These are phyloP conservation scores for Candida sp. DNA, from an alignment of 1,139 yeast species.

Conservation along the genomic window DNA sequence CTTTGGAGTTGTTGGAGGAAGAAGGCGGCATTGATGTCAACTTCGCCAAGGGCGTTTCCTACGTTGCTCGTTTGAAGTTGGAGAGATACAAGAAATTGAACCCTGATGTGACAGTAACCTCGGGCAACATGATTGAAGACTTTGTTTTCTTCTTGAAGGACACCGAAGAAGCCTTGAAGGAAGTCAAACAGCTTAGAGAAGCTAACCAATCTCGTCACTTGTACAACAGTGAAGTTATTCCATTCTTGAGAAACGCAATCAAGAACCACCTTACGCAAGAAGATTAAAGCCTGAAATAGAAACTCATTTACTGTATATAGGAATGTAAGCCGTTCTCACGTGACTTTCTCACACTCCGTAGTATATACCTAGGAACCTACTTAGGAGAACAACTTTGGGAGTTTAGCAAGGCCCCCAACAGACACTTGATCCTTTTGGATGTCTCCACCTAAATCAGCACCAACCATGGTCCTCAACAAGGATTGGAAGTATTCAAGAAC, in stretches of 20 bases:
- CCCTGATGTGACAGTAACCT: conserved; percentile 17
- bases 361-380: neutral
- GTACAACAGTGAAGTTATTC: conserved; percentile 46
- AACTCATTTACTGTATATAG: conserved; percentile 3
- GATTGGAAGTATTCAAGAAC: too few relatives aligned
- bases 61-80: conserved; percentile 69
- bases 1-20: conserved; percentile 36
- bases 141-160: conserved; percentile 48
- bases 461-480: too few relatives aligned
- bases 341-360: too few relatives aligned
- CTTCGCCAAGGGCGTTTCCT: conserved; percentile 70
- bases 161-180: conserved; percentile 56
- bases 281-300: conserved; percentile 4
- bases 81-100: conserved; percentile 29
- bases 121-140: conserved; percentile 31
- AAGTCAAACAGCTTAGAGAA: conserved; percentile 49
- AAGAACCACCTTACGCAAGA: conserved; percentile 20
- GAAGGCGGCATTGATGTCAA: conserved; percentile 55
- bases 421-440: neutral
- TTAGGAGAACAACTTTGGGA: neutral
- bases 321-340: too few relatives aligned
- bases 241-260: conserved; percentile 42
- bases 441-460: too few relatives aligned
- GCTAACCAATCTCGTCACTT: conserved; percentile 30
- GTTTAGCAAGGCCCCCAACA: neutral